Evolutionary conservation across 306 rosid genomes (phyloP), one percentile per base, ranked within the genome.

Genomic region (Castanea sativa): DNA sequence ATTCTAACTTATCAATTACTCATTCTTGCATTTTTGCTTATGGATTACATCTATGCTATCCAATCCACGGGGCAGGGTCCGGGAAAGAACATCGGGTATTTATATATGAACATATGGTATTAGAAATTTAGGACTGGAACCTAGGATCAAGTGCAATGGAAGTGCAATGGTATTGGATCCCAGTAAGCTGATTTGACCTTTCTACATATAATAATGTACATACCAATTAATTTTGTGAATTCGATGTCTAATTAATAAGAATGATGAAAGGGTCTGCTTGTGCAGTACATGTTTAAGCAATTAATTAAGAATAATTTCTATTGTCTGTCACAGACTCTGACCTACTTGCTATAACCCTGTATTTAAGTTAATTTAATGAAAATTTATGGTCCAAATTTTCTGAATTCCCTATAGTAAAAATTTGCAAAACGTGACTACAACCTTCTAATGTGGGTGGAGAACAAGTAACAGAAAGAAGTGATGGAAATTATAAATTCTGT

Each of bases 1-100:
- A 7, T 38, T 38, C 45, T 38, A 38, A 38, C 45, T 38, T 15
- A 75, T 82, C 73, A 64, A 81, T 70, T 64, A 56, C 21, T 30
- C 41, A 63, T 27, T 64, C 76, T 53, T 38, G 27, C 20, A 12
- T 78, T 19, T 79, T 73, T 69, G 76, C 85, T 80, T 83, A 41
- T 20, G 72, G 56, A 29, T 16, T 63, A 83, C 87, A 69, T 63
- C 74, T 32, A 69, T 74, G 79, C 76, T 73, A 49, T 76, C 74
- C 51, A 75, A 61, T 76, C 9, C 55, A 75, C 70, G 78, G 0
- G 21, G 16, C 14, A 2, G 29, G 30, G 41, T 13, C 43, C 33
- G 4, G 30, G 51, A 29, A 15, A 23, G 78, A 30, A 64, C 4
- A 32, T 59, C 59, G 71, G 57, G 32, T 57, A 25, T 25, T 49